These are phyloP conservation scores for Komagataella kurtzmanii DNA, from an alignment of 805 yeast genomes.

Conservation along the genomic window DNA sequence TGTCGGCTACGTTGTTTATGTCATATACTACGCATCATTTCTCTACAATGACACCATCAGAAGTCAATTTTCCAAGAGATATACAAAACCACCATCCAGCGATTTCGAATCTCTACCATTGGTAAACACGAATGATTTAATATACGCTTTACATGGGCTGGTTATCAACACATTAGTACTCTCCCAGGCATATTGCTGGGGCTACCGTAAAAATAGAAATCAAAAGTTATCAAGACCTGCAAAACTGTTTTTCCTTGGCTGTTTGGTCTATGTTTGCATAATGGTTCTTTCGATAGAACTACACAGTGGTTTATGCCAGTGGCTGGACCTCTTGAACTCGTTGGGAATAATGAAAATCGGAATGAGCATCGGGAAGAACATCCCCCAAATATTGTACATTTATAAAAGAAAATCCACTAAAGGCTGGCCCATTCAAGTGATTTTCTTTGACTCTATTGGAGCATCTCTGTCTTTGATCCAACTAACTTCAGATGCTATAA, in stretches of 20 bases:
- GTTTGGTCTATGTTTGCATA: constrained; percentile 5
- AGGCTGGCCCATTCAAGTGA: constrained; percentile 23
- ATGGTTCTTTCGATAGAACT: constrained; percentile 5
- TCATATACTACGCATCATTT: constrained; percentile 14
- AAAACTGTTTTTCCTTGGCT: constrained; percentile 4
- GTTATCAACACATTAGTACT: constrained; percentile 13
- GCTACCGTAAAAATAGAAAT: constrained; percentile 18
- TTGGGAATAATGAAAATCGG: constrained; percentile 18
- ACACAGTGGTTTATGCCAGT: constrained; percentile 9
- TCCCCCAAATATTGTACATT: constrained; percentile 20
- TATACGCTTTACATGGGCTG: constrained; percentile 17
- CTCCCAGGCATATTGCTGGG: constrained; percentile 20
- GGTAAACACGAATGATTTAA: constrained; percentile 17
- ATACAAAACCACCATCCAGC: constrained; percentile 7
- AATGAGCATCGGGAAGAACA: constrained; percentile 21
- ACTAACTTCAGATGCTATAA: constrained; percentile 15
- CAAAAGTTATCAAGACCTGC: constrained; percentile 13
- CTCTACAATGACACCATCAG: constrained; percentile 11
- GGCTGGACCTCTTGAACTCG: constrained; percentile 18
- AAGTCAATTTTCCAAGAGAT: constrained; percentile 14
- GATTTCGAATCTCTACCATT: constrained; percentile 9
- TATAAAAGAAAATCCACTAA: constrained; percentile 20
- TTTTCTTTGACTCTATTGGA: constrained; percentile 19
- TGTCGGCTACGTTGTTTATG: constrained; percentile 17
- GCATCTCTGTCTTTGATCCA: constrained; percentile 16